Evolutionary conservation across 306 rosid species (phyloP).

Genomic region (Hippophae rhamnoides): DNA sequence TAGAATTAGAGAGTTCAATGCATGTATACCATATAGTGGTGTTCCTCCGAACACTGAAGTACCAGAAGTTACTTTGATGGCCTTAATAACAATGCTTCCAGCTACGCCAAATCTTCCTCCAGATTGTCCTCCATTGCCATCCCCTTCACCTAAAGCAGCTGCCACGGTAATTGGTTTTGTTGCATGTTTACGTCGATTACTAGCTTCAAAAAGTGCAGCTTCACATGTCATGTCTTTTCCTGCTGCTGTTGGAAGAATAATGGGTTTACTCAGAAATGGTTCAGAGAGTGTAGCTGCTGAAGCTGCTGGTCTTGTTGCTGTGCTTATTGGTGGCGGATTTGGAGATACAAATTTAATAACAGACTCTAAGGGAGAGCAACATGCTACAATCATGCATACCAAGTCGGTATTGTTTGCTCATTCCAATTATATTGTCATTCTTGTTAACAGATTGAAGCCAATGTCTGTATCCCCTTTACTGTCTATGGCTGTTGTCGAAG

Average conservation of each 20-base stretch:
- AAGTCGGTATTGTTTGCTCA: conserved; percentile 93
- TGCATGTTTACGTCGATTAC: conserved; percentile 83
- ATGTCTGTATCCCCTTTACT: conserved; percentile 86
- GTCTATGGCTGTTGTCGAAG: conserved; percentile 95
- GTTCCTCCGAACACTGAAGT: conserved; percentile 81
- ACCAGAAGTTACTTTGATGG: conserved; percentile 98
- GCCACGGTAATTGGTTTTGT: conserved; percentile 96
- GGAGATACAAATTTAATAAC: conserved; percentile 54
- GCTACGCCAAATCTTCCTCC: conserved; percentile 98
- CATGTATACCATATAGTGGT: conserved; percentile 73
- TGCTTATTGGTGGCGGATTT: conserved; percentile 95
- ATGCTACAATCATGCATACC: conserved; percentile 91
- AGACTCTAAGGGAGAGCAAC: conserved; percentile 94
- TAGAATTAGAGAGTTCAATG: conserved; percentile 99
- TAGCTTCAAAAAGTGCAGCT: conserved; percentile 86
- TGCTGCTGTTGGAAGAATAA: conserved; percentile 97
- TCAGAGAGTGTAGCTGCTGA: conserved; percentile 97
- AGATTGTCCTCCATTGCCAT: conserved; percentile 93
- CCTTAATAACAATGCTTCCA: conserved; percentile 97
- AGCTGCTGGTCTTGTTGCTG: conserved; percentile 90
- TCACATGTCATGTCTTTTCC: conserved; percentile 98
- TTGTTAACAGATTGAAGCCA: conserved; percentile 87
- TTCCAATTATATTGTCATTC: conserved; percentile 60
- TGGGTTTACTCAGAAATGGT: conserved; percentile 98
- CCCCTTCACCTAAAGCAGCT: conserved; percentile 99